Evolutionary conservation across 805 yeast genomes (phyloP).

Genomic region (Diddensiella transvaalensis): DNA sequence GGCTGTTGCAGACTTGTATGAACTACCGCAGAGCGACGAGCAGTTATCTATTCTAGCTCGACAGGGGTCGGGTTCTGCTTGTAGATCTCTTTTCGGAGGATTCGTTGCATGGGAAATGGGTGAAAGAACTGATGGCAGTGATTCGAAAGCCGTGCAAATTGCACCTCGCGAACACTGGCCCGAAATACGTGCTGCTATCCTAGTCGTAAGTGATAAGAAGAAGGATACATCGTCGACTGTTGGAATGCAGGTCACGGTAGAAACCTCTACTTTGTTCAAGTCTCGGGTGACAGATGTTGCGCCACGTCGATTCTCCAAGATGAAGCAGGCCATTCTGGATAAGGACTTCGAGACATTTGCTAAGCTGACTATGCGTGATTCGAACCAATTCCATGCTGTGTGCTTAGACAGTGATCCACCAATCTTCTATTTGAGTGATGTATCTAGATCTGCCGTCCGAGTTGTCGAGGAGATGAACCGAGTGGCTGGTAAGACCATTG

Average conservation of each 20-base stretch:
- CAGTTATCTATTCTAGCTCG: constrained; percentile 92
- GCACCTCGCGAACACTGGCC: constrained; percentile 90
- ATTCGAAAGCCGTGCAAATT: constrained; percentile 90
- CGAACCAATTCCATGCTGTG: constrained; percentile 97
- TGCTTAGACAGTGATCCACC: constrained; percentile 96
- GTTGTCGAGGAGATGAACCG: constrained; percentile 75
- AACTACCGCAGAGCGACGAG: constrained; percentile 79
- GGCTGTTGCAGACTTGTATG: constrained; percentile 80
- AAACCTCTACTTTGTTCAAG: constrained; percentile 80
- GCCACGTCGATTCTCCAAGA: constrained; percentile 76
- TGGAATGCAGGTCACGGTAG: constrained; percentile 95
- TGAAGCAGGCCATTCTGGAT: constrained; percentile 71
- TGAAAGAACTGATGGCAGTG: constrained; percentile 64
- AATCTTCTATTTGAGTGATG: constrained; percentile 88
- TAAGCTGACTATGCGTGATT: constrained; percentile 90
- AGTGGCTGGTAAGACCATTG: constrained; percentile 58
- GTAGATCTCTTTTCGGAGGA: constrained; percentile 96
- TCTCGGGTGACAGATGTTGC: constrained; percentile 78
- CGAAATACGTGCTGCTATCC: constrained; percentile 81
- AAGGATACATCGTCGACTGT: constrained; percentile 93
- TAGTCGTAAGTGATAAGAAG: constrained; percentile 89
- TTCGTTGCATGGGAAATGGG: constrained; percentile 99
- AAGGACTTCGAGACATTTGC: constrained; percentile 81
- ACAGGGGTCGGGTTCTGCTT: constrained; percentile 98
- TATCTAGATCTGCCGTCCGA: constrained; percentile 77